phyloP scores from a whole-genome alignment of 1,139 yeast genomes.

The Williopsis jadinii region DNA sequence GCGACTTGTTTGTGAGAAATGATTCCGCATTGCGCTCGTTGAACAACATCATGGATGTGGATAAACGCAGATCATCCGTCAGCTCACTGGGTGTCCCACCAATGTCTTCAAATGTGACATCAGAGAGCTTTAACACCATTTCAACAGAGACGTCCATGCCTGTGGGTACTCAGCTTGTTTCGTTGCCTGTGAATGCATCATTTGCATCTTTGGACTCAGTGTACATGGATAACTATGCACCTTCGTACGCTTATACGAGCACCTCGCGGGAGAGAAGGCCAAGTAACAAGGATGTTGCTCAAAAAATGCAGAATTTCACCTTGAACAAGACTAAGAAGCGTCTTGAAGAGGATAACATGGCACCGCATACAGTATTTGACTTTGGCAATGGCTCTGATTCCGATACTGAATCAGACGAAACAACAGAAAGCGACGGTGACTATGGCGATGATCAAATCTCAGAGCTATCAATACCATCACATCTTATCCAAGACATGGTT shows the following conservation, averaged over 20 bases:
- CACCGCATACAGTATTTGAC: slow-evolving; percentile 16
- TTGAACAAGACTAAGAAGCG: slow-evolving; percentile 11
- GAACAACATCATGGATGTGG: slow-evolving; percentile 41
- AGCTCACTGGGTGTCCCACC: slow-evolving; percentile 7
- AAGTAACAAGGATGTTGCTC: slow-evolving; percentile 3
- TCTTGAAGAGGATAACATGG: slow-evolving; percentile 12
- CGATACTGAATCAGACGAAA: slow-evolving; percentile 5
- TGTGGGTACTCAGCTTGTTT: slow-evolving; percentile 16
- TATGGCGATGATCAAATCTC: slow-evolving; percentile 11
- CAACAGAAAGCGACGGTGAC: slow-evolving; percentile 6
- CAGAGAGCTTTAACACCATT: background rate
- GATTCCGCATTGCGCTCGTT: slow-evolving; percentile 45
- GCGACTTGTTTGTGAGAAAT: slow-evolving; percentile 43
- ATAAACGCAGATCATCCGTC: slow-evolving; percentile 29
- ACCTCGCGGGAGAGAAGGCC: slow-evolving; percentile 14
- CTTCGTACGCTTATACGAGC: slow-evolving; percentile 13
- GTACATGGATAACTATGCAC: slow-evolving; percentile 46
- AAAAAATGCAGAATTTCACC: slow-evolving; percentile 15
- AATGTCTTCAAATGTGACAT: slow-evolving; percentile 1
- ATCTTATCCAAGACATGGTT: slow-evolving; percentile 3
- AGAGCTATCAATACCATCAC: slow-evolving; percentile 17
- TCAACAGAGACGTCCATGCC: slow-evolving; percentile 16
- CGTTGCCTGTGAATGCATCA: slow-evolving; percentile 60
- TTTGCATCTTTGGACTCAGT: slow-evolving; percentile 73
- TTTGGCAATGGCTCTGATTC: slow-evolving; percentile 6